Evolutionary conservation across 331 rosid genomes (phyloP).

Genomic region (Arachis monticola): DNA sequence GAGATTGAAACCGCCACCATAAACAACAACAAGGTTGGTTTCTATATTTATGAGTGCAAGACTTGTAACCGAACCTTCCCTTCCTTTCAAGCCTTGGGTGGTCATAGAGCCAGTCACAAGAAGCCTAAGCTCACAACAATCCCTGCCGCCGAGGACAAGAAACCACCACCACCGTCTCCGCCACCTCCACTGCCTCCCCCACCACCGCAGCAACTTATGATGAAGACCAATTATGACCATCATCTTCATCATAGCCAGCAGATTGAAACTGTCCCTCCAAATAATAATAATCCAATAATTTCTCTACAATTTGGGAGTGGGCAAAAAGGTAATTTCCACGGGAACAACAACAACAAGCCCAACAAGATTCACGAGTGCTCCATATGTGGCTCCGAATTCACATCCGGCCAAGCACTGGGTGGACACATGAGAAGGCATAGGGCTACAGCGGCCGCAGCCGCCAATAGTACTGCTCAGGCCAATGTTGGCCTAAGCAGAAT

Average conservation of each 20-base stretch:
- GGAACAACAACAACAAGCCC: constrained; percentile 35
- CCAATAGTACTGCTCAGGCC: neutral
- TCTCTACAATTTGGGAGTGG: constrained; percentile 36
- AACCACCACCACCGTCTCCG: neutral
- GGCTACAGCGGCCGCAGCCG: constrained; percentile 33
- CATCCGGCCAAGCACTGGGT: constrained; percentile 92
- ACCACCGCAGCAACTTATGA: neutral
- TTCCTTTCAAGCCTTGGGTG: constrained; percentile 96
- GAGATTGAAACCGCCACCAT: constrained; percentile 7
- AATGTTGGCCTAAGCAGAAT: neutral
- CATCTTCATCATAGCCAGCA: no score
- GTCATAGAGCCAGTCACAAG: constrained; percentile 96
- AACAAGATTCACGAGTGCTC: constrained; percentile 95
- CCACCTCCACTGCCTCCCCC: neutral
- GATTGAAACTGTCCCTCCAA: constrained; percentile 24
- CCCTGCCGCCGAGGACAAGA: constrained; percentile 40
- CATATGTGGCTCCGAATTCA: constrained; percentile 84
- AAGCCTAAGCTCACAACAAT: constrained; percentile 47
- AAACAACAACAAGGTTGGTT: constrained; percentile 40
- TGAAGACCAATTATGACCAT: neutral
- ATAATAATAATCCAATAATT: constrained; percentile 12
- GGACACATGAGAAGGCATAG: constrained; percentile 99
- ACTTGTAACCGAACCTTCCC: constrained; percentile 86
- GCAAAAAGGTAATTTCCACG: neutral
- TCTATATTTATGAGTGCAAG: constrained; percentile 80